Evolutionary conservation across 306 rosid genomes (phyloP).

Genomic region (Senna siamea): DNA sequence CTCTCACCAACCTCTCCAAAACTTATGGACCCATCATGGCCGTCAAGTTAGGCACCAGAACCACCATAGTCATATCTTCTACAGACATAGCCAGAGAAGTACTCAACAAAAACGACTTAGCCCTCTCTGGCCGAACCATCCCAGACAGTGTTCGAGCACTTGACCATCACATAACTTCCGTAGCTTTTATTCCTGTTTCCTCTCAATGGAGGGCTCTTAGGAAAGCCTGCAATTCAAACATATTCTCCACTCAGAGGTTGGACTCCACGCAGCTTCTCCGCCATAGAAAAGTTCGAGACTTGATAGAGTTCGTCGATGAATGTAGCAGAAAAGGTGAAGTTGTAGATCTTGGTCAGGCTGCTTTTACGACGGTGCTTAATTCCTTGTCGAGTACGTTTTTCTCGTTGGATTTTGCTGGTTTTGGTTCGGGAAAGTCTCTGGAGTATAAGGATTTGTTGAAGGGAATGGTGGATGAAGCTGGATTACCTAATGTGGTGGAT

Average conservation of each 20-base stretch:
- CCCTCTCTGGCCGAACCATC: not conserved
- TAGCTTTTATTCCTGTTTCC: not conserved
- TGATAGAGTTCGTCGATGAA: not conserved
- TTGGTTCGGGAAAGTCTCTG: not conserved
- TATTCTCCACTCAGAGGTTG: not conserved
- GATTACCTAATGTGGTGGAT: not conserved
- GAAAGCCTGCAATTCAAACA: not conserved
- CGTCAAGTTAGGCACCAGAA: not conserved
- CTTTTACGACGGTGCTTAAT: not conserved
- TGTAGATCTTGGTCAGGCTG: not conserved
- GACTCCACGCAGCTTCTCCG: not conserved
- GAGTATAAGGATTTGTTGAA: not conserved
- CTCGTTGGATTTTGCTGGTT: not conserved
- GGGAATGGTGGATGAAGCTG: not conserved
- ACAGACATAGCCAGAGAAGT: not conserved
- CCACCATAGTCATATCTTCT: not conserved
- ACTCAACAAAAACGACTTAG: not conserved
- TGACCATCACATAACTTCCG: not conserved
- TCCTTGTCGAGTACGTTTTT: not conserved
- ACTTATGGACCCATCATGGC: not conserved
- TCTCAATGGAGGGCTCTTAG: not conserved
- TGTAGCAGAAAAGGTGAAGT: not conserved
- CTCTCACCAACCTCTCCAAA: not conserved
- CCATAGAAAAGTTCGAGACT: not conserved
- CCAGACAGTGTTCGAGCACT: not conserved